A percentile compares a stretch with the other conserved stretches of the same genome.
These are phyloP conservation scores for Carex kokanica DNA, from an alignment of 176 grass and related monocot genomes.

Conservation along the genomic window DNA sequence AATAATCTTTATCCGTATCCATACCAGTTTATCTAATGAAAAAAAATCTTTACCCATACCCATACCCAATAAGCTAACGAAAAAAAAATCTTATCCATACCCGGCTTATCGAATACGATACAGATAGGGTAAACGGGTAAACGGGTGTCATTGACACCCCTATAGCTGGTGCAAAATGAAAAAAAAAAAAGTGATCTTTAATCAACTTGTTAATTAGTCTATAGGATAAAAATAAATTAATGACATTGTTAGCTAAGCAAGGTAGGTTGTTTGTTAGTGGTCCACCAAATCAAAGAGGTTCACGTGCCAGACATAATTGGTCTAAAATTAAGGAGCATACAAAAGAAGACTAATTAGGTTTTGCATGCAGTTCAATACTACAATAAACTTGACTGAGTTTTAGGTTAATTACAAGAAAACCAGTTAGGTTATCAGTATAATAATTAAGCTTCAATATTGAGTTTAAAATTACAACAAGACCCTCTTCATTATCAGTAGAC, in stretches of 20 bases:
- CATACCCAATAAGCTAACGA: no score
- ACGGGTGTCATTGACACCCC: no score
- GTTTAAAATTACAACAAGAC: neutral
- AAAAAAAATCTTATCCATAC: no score
- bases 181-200: neutral
- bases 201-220: neutral
- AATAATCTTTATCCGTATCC: no score
- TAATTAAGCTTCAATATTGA: neutral
- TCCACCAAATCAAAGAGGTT: neutral
- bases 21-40: no score
- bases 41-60: no score
- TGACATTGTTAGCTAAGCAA: neutral
- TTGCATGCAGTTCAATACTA: neutral
- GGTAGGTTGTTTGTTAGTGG: conserved; percentile 8
- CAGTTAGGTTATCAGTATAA: neutral
- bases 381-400: neutral
- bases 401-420: neutral
- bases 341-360: neutral
- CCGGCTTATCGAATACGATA: no score
- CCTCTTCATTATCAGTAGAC: neutral
- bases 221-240: conserved; percentile 13
- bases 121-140: no score
- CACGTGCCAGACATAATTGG: neutral
- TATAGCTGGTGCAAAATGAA: neutral
- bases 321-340: neutral